Percentiles rank a stretch among this genome's conserved stretches.
Evolutionary conservation across 1,284 basidiomycete species (phyloP).

Genomic region (Sporisorium graminicola): DNA sequence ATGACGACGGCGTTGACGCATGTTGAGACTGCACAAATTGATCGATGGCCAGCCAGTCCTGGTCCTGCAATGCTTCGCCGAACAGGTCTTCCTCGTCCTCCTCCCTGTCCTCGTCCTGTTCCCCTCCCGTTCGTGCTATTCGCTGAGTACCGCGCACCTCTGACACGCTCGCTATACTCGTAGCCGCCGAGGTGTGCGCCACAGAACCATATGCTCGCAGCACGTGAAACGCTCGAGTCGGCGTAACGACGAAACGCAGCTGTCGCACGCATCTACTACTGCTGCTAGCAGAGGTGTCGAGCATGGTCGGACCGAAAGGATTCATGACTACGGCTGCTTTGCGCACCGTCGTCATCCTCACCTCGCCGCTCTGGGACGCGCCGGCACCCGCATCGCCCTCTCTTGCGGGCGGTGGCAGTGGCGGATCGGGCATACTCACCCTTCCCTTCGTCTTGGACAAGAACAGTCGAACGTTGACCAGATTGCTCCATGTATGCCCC

Average conservation of each 20-base stretch:
- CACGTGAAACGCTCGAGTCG: conserved; percentile 11
- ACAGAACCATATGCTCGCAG: conserved; percentile 2
- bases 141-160: too few relatives aligned
- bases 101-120: neutral
- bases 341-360: conserved; percentile 18
- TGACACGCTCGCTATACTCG: too few relatives aligned
- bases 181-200: too few relatives aligned
- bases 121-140: too few relatives aligned
- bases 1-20: too few relatives aligned
- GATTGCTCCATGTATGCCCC: conserved; percentile 59
- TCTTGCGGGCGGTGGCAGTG: neutral
- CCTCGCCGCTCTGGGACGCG: neutral
- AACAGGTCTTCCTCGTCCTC: conserved; percentile 19
- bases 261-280: conserved; percentile 5
- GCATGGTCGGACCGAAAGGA: conserved; percentile 28
- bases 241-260: conserved; percentile 34
- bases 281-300: conserved; percentile 4
- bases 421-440: neutral
- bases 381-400: neutral
- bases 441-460: conserved; percentile 38
- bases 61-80: conserved; percentile 16
- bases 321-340: conserved; percentile 39
- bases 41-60: conserved; percentile 19
- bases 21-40: conserved; percentile 3
- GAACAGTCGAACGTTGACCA: conserved; percentile 51